phyloP scores from a whole-genome alignment of 495 filamentous ascomycete species.

The Lasiosphaeriaceae sp. region DNA sequence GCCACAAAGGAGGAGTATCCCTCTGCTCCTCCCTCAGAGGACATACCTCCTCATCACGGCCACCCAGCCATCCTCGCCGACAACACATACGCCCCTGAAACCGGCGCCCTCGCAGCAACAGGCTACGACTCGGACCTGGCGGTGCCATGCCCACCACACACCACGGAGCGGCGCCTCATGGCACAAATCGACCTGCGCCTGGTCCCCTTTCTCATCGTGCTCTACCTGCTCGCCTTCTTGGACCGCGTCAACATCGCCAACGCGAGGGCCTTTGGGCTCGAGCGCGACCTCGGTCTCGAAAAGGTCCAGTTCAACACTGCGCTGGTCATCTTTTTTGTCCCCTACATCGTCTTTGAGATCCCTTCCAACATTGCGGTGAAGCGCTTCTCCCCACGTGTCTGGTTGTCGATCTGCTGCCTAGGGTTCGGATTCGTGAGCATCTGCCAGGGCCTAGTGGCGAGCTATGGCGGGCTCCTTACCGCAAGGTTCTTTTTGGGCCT shows the following conservation, averaged over 20 bases:
- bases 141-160: constrained; percentile 26
- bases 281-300: constrained; percentile 58
- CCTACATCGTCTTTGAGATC: constrained; percentile 83
- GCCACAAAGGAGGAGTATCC: too few species aligned
- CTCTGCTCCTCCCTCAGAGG: too few species aligned
- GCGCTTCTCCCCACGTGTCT: constrained; percentile 73
- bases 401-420: constrained; percentile 80
- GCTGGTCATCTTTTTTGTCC: constrained; percentile 87
- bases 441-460: constrained; percentile 75
- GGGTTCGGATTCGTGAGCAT: constrained; percentile 73
- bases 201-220: constrained; percentile 73
- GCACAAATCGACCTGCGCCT: constrained; percentile 75
- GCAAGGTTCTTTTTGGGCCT: constrained; percentile 86
- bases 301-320: constrained; percentile 66
- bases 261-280: constrained; percentile 59
- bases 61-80: too few species aligned
- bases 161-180: constrained; percentile 62
- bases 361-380: constrained; percentile 88
- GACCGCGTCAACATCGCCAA: constrained; percentile 77
- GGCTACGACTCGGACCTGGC: constrained; percentile 1
- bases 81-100: neutral
- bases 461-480: constrained; percentile 72
- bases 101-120: neutral
- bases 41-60: too few species aligned
- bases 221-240: constrained; percentile 85